These are phyloP conservation scores for Oryza glumipatula DNA, from an alignment of 176 grass and related monocot species.

Conservation along the genomic window DNA sequence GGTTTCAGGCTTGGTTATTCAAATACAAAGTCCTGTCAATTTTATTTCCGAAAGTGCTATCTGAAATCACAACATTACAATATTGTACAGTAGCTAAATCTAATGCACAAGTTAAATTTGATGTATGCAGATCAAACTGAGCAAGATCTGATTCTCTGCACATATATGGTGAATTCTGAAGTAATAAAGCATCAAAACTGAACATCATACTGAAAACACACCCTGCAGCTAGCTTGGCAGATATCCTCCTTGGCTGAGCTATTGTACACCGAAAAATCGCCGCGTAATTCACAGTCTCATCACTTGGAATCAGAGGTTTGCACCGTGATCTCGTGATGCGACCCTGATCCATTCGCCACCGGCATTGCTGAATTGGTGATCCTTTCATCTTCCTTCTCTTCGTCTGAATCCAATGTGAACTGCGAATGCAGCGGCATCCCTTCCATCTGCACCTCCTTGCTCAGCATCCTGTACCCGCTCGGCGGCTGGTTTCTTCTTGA, in stretches of 20 bases:
- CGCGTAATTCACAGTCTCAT: not conserved
- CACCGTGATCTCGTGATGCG: conserved; percentile 44
- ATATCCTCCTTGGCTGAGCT: conserved; percentile 3
- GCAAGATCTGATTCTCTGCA: conserved; percentile 4
- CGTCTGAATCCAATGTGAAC: conserved; percentile 81
- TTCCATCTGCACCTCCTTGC: conserved; percentile 87
- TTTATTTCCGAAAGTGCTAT: conserved; percentile 47
- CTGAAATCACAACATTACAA: conserved; percentile 28
- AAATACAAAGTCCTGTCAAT: not conserved
- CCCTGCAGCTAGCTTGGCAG: no score
- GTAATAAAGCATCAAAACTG: conserved; percentile 26
- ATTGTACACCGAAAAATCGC: conserved; percentile 20
- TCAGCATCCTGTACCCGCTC: conserved; percentile 65
- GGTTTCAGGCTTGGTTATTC: not conserved
- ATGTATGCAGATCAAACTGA: conserved; percentile 40
- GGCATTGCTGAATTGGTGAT: not conserved
- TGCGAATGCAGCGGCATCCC: conserved; percentile 35
- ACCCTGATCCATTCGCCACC: conserved; percentile 38
- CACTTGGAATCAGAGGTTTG: conserved; percentile 48
- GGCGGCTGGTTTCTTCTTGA: not conserved
- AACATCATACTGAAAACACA: conserved; percentile 28
- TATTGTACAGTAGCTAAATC: conserved; percentile 45
- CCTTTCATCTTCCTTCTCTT: conserved; percentile 69
- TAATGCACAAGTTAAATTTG: not conserved
- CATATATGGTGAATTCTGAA: conserved; percentile 19